phyloP scores from a whole-genome alignment of 192 early-diverging fungal species.

The Podila verticillata region DNA sequence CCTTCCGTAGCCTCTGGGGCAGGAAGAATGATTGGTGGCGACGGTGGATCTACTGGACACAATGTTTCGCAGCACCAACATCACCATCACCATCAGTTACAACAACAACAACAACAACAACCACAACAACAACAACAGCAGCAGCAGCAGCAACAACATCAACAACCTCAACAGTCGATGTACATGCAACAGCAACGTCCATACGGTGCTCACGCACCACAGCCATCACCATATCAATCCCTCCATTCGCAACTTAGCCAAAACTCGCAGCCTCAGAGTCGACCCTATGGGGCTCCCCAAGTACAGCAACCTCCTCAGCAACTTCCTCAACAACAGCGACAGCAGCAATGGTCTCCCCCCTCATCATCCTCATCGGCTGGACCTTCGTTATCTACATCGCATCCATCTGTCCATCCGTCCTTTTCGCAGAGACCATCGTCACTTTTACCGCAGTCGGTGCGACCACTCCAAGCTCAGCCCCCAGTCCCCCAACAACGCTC shows the following conservation, averaged over 20 bases:
- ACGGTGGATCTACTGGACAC: conserved; percentile 15
- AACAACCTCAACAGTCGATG: conserved; percentile 7
- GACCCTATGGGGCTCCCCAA: background rate
- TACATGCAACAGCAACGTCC: no score
- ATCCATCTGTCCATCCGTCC: background rate
- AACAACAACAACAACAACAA: conserved; percentile 4
- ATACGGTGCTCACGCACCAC: no score
- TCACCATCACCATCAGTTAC: conserved; percentile 1
- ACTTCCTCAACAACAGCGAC: background rate
- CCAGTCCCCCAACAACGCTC: background rate
- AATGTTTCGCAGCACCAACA: conserved; percentile 5
- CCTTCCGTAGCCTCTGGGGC: conserved; percentile 30
- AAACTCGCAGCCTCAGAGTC: background rate
- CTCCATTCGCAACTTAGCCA: background rate
- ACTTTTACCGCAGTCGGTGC: background rate
- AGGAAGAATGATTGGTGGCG: conserved; percentile 41
- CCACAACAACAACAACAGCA: conserved; percentile 21
- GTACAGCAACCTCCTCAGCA: conserved; percentile 7
- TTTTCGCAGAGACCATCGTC: background rate
- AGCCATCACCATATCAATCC: background rate
- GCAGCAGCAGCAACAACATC: conserved; percentile 1
- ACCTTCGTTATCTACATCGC: background rate
- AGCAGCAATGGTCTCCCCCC: background rate
- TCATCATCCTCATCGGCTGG: background rate
- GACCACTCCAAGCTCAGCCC: background rate